A percentile compares a stretch with the other conserved stretches of the same genome.
These are phyloP conservation scores for Cryptosporidium muris DNA, from an alignment of 169 alveolate species.

Conservation along the genomic window DNA sequence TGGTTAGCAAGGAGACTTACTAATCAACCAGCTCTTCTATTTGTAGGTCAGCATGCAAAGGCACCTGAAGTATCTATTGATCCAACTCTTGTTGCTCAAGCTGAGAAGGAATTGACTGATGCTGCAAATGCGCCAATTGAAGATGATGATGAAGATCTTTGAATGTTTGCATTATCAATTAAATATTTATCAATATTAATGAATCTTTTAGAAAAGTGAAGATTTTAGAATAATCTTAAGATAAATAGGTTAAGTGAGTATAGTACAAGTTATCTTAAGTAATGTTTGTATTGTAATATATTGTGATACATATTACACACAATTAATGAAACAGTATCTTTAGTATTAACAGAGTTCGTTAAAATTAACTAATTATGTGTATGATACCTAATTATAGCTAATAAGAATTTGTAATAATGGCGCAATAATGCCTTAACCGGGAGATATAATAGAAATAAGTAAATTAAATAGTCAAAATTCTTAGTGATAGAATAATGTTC, in stretches of 20 bases:
- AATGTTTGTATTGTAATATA: too few relatives aligned
- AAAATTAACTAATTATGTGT: too few relatives aligned
- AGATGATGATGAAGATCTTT: conserved; percentile 85
- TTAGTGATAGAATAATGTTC: conserved; percentile 7
- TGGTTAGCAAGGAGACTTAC: conserved; percentile 96
- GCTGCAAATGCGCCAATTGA: conserved; percentile 92
- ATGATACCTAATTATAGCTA: too few relatives aligned
- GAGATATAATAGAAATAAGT: background rate
- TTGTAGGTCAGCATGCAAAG: conserved; percentile 90
- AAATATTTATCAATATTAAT: background rate
- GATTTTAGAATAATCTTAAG: too few relatives aligned
- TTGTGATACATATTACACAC: too few relatives aligned
- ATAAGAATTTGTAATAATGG: too few relatives aligned
- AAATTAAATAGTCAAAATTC: background rate
- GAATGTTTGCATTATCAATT: background rate
- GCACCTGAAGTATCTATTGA: conserved; percentile 91
- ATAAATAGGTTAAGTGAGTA: too few relatives aligned
- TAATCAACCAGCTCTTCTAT: conserved; percentile 84
- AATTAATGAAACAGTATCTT: too few relatives aligned
- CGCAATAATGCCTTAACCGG: too few relatives aligned
- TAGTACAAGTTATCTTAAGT: too few relatives aligned
- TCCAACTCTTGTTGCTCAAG: conserved; percentile 85
- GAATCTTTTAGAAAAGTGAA: too few relatives aligned
- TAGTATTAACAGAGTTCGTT: too few relatives aligned
- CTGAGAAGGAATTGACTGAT: conserved; percentile 88